Percentiles rank a stretch among this genome's conserved stretches.
Evolutionary conservation across 2,329 filamentous ascomycete species (phyloP).

Genomic region (Xylariaceae sp.): DNA sequence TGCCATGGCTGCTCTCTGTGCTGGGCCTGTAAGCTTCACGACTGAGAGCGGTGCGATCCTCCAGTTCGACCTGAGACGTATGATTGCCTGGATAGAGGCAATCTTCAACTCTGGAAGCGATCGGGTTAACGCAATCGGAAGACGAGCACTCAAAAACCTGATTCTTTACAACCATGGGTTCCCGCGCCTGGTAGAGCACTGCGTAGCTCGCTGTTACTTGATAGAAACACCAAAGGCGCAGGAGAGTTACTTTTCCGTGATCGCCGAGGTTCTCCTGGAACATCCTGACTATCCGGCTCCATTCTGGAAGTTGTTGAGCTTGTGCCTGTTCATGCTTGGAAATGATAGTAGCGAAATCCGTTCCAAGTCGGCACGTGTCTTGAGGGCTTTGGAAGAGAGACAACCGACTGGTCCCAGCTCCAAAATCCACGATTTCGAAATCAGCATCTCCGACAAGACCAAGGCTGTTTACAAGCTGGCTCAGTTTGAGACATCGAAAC

Average conservation of each 20-base stretch:
- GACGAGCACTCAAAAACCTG: slow-evolving; percentile 80
- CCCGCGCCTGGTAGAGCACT: slow-evolving; percentile 78
- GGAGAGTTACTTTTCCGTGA: slow-evolving; percentile 92
- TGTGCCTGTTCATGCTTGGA: slow-evolving; percentile 86
- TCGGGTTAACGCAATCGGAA: slow-evolving; percentile 83
- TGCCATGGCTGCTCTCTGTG: slow-evolving; percentile 91
- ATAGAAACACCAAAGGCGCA: slow-evolving; percentile 76
- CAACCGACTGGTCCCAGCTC: slow-evolving; percentile 69
- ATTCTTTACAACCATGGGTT: slow-evolving; percentile 88
- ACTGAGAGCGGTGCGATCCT: slow-evolving; percentile 83
- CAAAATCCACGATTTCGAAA: slow-evolving; percentile 94
- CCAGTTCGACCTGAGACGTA: slow-evolving; percentile 85
- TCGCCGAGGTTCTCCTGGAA: slow-evolving; percentile 79
- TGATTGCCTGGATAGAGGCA: slow-evolving; percentile 91
- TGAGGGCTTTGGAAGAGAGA: slow-evolving; percentile 76
- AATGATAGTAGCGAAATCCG: slow-evolving; percentile 86
- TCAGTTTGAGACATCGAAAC: slow-evolving; percentile 92
- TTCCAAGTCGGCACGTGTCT: slow-evolving; percentile 76
- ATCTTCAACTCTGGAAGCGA: slow-evolving; percentile 93
- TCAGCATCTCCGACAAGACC: slow-evolving; percentile 97
- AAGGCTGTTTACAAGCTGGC: slow-evolving; percentile 96
- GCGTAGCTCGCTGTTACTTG: slow-evolving; percentile 85
- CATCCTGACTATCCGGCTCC: slow-evolving; percentile 75
- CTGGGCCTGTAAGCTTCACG: slow-evolving; percentile 75
- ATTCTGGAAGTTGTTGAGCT: slow-evolving; percentile 85